A percentile compares a stretch with the other conserved stretches of the same genome.
Evolutionary conservation across 2,329 filamentous ascomycete genomes (phyloP).

Genomic region (Aspergillus sp.): DNA sequence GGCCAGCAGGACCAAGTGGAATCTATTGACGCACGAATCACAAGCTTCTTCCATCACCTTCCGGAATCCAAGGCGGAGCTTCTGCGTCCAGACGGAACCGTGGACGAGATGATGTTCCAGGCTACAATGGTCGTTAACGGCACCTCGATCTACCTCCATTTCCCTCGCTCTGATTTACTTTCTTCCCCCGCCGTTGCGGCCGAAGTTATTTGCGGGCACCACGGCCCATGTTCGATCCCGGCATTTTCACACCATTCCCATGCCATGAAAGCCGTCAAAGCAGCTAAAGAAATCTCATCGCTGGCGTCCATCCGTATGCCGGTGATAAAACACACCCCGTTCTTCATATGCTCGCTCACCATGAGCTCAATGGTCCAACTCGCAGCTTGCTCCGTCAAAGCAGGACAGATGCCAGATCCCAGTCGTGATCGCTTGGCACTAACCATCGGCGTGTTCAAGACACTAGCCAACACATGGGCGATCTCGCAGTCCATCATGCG

Average conservation of each 20-base stretch:
- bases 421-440: conserved; percentile 70
- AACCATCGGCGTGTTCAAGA: conserved; percentile 73
- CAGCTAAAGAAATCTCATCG: conserved; percentile 75
- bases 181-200: conserved; percentile 52
- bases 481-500: conserved; percentile 68
- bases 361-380: conserved; percentile 79
- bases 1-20: conserved; percentile 58
- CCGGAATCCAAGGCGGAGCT: conserved; percentile 70
- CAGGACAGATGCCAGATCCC: conserved; percentile 59
- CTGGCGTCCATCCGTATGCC: conserved; percentile 62
- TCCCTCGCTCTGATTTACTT: conserved; percentile 71
- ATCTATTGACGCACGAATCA: conserved; percentile 57
- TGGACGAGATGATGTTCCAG: conserved; percentile 91
- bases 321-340: conserved; percentile 73
- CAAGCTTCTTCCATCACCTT: conserved; percentile 78
- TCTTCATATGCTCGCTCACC: conserved; percentile 79
- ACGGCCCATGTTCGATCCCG: conserved; percentile 38
- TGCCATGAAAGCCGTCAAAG: conserved; percentile 76
- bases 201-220: conserved; percentile 50
- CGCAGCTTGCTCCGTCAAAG: conserved; percentile 67
- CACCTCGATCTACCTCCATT: conserved; percentile 71
- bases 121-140: conserved; percentile 74
- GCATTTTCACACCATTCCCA: conserved; percentile 53
- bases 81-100: conserved; percentile 65
- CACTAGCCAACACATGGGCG: conserved; percentile 69